Conservation (phyloP, 176 grass and related monocot species). For the Carex littledalei region DNA sequence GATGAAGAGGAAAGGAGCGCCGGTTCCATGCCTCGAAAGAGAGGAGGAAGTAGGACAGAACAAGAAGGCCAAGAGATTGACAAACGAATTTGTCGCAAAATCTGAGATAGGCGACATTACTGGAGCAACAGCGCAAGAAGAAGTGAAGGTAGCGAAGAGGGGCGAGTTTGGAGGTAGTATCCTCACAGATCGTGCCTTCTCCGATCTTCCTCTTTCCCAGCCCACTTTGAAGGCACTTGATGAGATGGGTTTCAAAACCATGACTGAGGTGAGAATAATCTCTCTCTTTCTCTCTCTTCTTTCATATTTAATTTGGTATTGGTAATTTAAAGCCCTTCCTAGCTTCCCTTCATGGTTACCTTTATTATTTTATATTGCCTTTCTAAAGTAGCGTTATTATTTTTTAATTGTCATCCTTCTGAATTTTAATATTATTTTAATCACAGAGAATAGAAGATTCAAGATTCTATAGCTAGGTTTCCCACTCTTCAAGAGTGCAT, state of each 20-base stretch:
- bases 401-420: background rate
- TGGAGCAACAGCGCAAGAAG: constrained; percentile 3
- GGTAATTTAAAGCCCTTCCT: background rate
- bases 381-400: background rate
- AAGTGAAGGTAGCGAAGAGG: constrained; percentile 8
- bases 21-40: no score
- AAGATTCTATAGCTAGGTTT: background rate
- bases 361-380: background rate
- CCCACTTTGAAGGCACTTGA: constrained; percentile 26
- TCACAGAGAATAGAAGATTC: background rate
- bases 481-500: background rate
- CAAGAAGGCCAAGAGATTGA: no score
- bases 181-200: constrained; percentile 25
- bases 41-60: no score
- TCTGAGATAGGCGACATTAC: background rate
- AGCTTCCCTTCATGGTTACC: background rate
- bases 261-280: constrained; percentile 29
- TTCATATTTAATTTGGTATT: background rate
- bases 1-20: no score
- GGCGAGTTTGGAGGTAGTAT: constrained; percentile 7
- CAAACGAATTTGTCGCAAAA: no score
- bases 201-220: constrained; percentile 30
- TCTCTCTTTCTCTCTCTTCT: background rate
- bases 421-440: background rate
- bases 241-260: constrained; percentile 41